A percentile compares a stretch with the other conserved stretches of the same genome.
phyloP scores from a whole-genome alignment of 164 flowering plant genomes.

The Vitis rotundifolia region DNA sequence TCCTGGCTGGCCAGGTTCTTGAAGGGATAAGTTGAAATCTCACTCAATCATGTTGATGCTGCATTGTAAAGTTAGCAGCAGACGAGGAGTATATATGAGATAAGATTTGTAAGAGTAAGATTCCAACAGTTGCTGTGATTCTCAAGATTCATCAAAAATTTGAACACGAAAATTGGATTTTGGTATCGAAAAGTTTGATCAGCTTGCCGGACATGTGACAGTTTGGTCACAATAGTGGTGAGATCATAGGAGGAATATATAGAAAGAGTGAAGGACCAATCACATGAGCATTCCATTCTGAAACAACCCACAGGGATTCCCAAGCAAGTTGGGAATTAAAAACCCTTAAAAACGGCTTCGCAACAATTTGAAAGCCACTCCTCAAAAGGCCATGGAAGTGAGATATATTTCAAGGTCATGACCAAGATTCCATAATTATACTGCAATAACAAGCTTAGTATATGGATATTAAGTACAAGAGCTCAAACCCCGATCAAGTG shows the following conservation, averaged over 20 bases:
- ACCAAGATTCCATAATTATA: conserved; percentile 11
- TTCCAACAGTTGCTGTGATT: conserved; percentile 7
- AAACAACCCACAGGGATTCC: no score
- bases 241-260: neutral
- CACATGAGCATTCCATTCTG: no score
- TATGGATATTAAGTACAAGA: neutral
- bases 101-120: conserved; percentile 7
- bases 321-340: no score
- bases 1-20: no score
- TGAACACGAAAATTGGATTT: neutral
- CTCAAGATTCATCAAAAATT: conserved; percentile 8
- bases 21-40: no score
- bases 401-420: conserved; percentile 12
- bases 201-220: neutral
- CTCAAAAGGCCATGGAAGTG: neutral
- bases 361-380: no score
- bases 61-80: conserved; percentile 14
- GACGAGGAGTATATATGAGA: neutral
- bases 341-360: no score
- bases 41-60: neutral
- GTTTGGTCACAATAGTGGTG: neutral
- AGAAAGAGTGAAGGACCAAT: no score
- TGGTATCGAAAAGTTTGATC: no score
- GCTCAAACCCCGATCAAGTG: conserved; percentile 23
- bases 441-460: neutral